Evolutionary conservation across 495 filamentous ascomycete genomes (phyloP).

Genomic region (Aspergillus cavernicola): DNA sequence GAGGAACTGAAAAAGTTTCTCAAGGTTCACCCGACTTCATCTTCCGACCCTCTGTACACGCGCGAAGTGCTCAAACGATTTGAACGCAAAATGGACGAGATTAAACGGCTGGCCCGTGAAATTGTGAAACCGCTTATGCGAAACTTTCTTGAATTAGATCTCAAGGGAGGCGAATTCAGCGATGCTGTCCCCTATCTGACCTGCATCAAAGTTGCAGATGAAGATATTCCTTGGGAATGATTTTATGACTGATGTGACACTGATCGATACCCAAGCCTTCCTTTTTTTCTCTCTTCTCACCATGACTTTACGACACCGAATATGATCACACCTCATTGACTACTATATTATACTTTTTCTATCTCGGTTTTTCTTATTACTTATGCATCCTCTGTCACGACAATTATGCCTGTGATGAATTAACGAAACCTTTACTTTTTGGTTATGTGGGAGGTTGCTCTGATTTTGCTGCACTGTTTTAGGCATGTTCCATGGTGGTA

Average conservation of each 20-base stretch:
- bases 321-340: constrained; percentile 1
- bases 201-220: constrained; percentile 71
- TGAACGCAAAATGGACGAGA: constrained; percentile 80
- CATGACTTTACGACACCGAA: constrained; percentile 5
- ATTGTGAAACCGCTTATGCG: constrained; percentile 83
- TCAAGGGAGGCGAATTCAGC: constrained; percentile 43
- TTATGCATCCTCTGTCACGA: constrained; percentile 1
- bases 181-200: constrained; percentile 66
- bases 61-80: constrained; percentile 77
- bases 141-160: constrained; percentile 73
- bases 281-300: constrained; percentile 1
- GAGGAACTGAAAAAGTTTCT: constrained; percentile 88
- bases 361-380: constrained; percentile 1
- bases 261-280: constrained; percentile 9
- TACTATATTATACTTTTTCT: constrained; percentile 1
- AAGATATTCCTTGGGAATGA: constrained; percentile 74
- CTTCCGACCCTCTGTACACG: constrained; percentile 58
- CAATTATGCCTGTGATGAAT: constrained; percentile 7
- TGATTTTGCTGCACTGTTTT: not conserved
- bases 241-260: constrained; percentile 13
- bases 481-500: not conserved
- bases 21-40: constrained; percentile 54
- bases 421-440: constrained; percentile 6
- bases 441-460: not conserved
- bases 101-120: constrained; percentile 77